Base-by-base conservation (phyloP, 2,329 filamentous ascomycete genomes). In the Epichloe baconii region DNA sequence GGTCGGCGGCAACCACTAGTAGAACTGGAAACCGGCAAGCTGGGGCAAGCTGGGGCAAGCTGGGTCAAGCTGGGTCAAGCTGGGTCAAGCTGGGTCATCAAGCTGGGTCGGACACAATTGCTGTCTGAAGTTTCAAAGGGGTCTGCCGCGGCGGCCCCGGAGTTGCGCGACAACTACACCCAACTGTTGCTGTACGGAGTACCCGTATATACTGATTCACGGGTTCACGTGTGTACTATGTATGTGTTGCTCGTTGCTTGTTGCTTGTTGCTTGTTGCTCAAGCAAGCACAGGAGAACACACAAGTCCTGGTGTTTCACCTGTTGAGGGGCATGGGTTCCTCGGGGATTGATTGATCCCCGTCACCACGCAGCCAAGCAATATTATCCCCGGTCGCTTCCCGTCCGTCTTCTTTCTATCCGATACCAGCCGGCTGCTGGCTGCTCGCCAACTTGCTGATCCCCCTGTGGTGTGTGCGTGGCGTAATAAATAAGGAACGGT, bases 231-330 rank as follows among this genome's bases (percentile, higher is more conserved):
- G 7, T 11, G 36, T 37, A n/a, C 36, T 7, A 5, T 38, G 14
- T 14, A 21, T 21, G 19, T 21, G 36, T 5, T 37, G 36, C 21
- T 23, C n/a, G 11, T 7, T 37, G 36, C 10, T 15, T 37, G 36
- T 5, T 31, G 26, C 26, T 10, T n/a, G 4, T n/a, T 38, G 36
- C 11, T 3, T n/a, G 36, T 14, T 31, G 26, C 26, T 31, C 26
- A 4, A 31, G 8, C 26, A 31, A 31, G 26, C 26, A 10, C 26
- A 11, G 26, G 10, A 31, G 8, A 11, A 11, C 26, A 11, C 26
- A 31, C 26, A 10, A 62, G 64, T 67, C 26, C 8, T 31, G 8
- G 26, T 31, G 66, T 68, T 68, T 68, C 64, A 64, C 66, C 67
- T 63, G 60, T 10, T 10, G 26, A 10, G 26, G 59, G 35, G 34